Conservation (phyloP, 768 basidiomycete species). For the Hygrocybe punicea region DNA sequence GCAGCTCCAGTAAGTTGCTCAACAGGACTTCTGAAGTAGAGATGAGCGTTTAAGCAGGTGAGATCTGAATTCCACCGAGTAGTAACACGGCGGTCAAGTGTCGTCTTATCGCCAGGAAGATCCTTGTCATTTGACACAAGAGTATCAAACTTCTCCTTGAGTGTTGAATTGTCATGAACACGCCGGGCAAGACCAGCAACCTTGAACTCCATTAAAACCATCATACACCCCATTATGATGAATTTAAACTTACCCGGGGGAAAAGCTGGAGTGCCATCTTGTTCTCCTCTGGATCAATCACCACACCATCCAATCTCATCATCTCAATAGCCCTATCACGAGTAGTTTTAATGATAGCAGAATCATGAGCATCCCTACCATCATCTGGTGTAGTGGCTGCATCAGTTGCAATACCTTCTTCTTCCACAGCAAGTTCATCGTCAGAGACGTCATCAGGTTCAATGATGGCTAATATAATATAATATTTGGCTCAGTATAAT, state of each 20-base stretch:
- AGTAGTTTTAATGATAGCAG: constrained; percentile 9
- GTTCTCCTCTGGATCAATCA: constrained; percentile 7
- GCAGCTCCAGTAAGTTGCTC: constrained; percentile 19
- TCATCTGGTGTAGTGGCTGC: constrained; percentile 9
- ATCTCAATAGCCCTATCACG: constrained; percentile 9
- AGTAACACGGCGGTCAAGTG: constrained; percentile 14
- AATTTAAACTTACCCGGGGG: constrained; percentile 3
- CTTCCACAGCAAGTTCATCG: constrained; percentile 8
- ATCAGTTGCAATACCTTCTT: constrained; percentile 5
- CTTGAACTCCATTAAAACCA: not conserved
- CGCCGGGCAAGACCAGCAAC: constrained; percentile 24
- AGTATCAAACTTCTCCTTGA: constrained; percentile 25
- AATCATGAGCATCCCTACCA: constrained; percentile 19
- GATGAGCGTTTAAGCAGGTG: constrained; percentile 24
- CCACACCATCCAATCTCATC: constrained; percentile 1
- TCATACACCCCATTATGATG: too few relatives aligned
- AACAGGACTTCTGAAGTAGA: constrained; percentile 22
- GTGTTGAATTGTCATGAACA: constrained; percentile 22
- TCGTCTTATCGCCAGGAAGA: constrained; percentile 7
- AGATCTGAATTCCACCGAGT: not conserved
- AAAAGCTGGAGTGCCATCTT: constrained; percentile 17
- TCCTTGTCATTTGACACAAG: constrained; percentile 16
- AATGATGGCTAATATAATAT: too few relatives aligned
- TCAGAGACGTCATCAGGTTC: constrained; percentile 3
- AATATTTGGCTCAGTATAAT: not conserved